Base-by-base conservation (phyloP, 2,329 filamentous ascomycete species). In the Calonectria multiphialidica region DNA sequence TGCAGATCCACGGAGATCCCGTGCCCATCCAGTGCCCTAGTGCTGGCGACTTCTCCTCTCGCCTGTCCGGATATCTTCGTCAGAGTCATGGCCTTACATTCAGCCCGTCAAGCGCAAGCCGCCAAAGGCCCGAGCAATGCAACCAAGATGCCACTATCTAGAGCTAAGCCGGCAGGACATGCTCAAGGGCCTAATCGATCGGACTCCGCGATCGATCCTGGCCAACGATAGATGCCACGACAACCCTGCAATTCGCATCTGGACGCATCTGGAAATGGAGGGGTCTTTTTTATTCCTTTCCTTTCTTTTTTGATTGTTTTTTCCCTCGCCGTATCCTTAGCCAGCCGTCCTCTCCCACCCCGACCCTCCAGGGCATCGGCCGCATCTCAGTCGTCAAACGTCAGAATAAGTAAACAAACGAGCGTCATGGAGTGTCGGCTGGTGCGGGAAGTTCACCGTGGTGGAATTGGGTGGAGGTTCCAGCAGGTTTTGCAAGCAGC, bases 1-100 rank as follows among this genome's bases (percentile, higher is more conserved):
- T 57, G 18, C 21, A 71, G 73, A 75, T 75, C 71, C 61, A 69
- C 59, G 50, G 49, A 61, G 66, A 62, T 72, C 67, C 49, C 57
- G 66, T 49, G 49, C 50, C 30, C 61, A 49, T 35, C 55, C 15
- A 47, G 45, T 18, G 47, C 35, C 40, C 53, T 66, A 69, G 65
- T 59, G 53, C 28, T 59, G 53, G 69, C 66, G 40, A 57, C 55
- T 40, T 61, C 28, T 44, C 53, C 53, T n/a, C 61, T 53, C 42
- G n/a, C 35, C 23, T 33, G 63, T 44, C 40, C 61, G 47, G 49
- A 45, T 40, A 45, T 66, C 57, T 33, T 57, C 67, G 23, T 16
- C 44, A 44, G 30, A 50, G 35, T 45, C 57, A 50, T 61, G 21
- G 13, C 53, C 33, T 28, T 15, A 28, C 45, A 16, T 40, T 53